phyloP scores from a whole-genome alignment of 345 rosid species.

The Erysimum cheiranthoides region DNA sequence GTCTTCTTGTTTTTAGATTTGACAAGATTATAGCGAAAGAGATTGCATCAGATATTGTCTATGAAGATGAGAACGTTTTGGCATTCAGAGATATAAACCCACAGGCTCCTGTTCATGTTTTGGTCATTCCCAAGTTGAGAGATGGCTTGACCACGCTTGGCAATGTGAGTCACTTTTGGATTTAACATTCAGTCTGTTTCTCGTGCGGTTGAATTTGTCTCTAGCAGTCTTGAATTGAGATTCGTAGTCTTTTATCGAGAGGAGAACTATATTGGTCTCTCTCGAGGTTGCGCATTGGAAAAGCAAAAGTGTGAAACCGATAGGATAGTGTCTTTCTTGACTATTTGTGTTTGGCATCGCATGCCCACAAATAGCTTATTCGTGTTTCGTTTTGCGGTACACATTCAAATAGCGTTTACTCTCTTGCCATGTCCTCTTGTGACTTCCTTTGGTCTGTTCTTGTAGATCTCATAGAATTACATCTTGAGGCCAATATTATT shows the following conservation, averaged over 20 bases:
- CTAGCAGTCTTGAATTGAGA: background rate
- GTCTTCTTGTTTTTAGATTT: constrained; percentile 53
- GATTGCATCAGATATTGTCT: constrained; percentile 82
- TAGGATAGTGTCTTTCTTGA: too few relatives aligned
- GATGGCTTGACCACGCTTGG: constrained; percentile 81
- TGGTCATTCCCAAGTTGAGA: constrained; percentile 82
- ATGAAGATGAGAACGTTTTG: constrained; percentile 91
- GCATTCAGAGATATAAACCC: constrained; percentile 85
- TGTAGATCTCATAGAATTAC: background rate
- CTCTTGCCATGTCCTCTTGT: background rate
- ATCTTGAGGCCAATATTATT: constrained; percentile 6
- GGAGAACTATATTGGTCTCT: too few relatives aligned
- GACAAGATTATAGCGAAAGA: constrained; percentile 93
- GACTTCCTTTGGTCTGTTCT: constrained; percentile 7
- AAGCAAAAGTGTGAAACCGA: too few relatives aligned
- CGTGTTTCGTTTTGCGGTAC: too few relatives aligned
- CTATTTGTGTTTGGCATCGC: too few relatives aligned
- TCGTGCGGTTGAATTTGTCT: background rate
- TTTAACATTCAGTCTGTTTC: background rate
- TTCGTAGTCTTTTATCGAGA: too few relatives aligned
- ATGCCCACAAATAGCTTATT: too few relatives aligned
- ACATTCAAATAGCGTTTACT: too few relatives aligned
- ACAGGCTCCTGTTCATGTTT: constrained; percentile 92
- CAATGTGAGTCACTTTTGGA: constrained; percentile 52
- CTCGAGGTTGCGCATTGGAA: too few relatives aligned